Evolutionary conservation across 2,329 filamentous ascomycete species (phyloP).

Genomic region (Penicillium oxalicum): DNA sequence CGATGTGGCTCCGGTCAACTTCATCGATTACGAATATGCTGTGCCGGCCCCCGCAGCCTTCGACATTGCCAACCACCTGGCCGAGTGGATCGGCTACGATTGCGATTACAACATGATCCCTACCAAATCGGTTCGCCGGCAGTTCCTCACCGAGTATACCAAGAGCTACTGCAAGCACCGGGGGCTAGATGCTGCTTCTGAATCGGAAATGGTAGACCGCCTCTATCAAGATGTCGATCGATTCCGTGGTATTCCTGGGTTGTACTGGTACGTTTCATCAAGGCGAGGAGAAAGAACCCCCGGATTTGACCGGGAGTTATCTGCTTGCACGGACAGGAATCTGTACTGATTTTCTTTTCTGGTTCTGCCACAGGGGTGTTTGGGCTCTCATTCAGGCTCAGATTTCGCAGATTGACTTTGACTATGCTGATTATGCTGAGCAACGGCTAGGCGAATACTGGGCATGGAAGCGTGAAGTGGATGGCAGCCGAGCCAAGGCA

Average conservation of each 20-base stretch:
- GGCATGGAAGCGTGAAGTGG: slow-evolving; percentile 74
- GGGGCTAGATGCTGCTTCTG: slow-evolving; percentile 33
- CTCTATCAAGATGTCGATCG: slow-evolving; percentile 76
- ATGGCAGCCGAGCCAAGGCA: slow-evolving; percentile 53
- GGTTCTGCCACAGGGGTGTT: slow-evolving; percentile 62
- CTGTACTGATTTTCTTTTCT: too few species aligned
- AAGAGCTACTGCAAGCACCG: slow-evolving; percentile 59
- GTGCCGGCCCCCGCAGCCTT: slow-evolving; percentile 91
- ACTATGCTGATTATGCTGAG: slow-evolving; percentile 90
- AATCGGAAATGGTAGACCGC: slow-evolving; percentile 59
- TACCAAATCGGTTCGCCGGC: slow-evolving; percentile 65
- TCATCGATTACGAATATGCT: slow-evolving; percentile 98
- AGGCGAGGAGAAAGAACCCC: too few species aligned
- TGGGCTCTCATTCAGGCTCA: slow-evolving; percentile 93
- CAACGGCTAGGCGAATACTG: slow-evolving; percentile 82
- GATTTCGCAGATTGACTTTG: slow-evolving; percentile 93
- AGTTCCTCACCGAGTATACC: slow-evolving; percentile 81
- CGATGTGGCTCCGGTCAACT: slow-evolving; percentile 56
- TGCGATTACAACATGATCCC: slow-evolving; percentile 85
- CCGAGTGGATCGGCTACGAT: slow-evolving; percentile 95
- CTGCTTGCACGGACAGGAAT: neutral
- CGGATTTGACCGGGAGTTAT: too few species aligned
- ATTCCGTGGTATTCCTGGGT: slow-evolving; percentile 83
- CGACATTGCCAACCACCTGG: slow-evolving; percentile 95
- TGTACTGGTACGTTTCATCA: slow-evolving; percentile 53